Evolutionary conservation across 1,284 basidiomycete genomes (phyloP), one percentile per base, ranked within the genome.

Genomic region (Sanghuangporus weigelae): DNA sequence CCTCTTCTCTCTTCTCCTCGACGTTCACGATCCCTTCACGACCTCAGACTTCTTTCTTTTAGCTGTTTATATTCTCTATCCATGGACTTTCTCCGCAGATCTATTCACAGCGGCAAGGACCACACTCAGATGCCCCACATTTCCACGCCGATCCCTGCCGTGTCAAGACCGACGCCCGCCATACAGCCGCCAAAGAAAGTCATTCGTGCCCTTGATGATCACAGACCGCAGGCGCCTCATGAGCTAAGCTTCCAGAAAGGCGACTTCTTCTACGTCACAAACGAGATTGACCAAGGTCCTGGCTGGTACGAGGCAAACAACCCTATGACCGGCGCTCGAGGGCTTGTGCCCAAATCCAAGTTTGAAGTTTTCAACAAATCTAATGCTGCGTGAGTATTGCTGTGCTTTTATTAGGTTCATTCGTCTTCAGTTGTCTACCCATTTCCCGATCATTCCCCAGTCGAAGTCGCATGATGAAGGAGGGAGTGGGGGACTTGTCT

Each of bases 231-330:
- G 62, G 85, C 88, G 0, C 92, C 95, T 0, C 89, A 93, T 71
- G 91, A 98, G 72, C 85, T 99, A 61, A 87, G 92, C 50, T 99
- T 98, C 74, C 81, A 86, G 68, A 92, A 92, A 76, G 97, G 97
- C 67, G 97, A 99, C 78, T 98, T 98, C 77, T 98, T 98, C 80
- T 93, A 98, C 77, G 96, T 99, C 64, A 81, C 93, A 40, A 85
- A 86, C 67, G 93, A 96, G 69, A 78, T 83, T 16, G 79, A 85
- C 57, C 73, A 77, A 51, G 73, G 79, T 26, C 82, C 79, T 6
- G 75, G 78, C 44, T 95, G 87, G 85, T 96, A 92, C 71, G 90
- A 95, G 73, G 94, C 91, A 4, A 86, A 95, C 72, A 96, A 99
- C 73, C 96, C 97, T 16, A 83, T 96, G 70, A 90, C 91, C 11